These are phyloP conservation scores for Kodamaea fukazawae DNA, from an alignment of 805 yeast species.

Conservation along the genomic window DNA sequence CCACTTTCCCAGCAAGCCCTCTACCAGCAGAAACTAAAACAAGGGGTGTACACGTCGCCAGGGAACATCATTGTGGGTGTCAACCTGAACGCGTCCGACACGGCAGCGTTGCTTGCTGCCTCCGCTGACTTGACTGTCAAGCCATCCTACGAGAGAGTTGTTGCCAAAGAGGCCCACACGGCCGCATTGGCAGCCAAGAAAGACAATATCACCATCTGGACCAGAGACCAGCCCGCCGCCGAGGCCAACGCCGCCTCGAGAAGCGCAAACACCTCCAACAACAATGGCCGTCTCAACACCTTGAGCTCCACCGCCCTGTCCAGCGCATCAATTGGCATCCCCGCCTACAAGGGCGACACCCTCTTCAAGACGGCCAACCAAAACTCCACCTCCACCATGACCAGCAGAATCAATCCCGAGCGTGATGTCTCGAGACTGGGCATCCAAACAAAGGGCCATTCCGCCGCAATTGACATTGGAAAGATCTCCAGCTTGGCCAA, in stretches of 20 bases:
- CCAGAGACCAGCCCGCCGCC: conserved; percentile 43
- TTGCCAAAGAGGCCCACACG: conserved; percentile 60
- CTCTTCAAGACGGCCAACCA: conserved; percentile 33
- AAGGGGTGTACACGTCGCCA: conserved; percentile 59
- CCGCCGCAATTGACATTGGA: conserved; percentile 29
- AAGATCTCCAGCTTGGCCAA: conserved; percentile 36
- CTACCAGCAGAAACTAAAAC: conserved; percentile 69
- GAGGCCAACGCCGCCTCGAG: conserved; percentile 50
- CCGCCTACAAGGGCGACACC: conserved; percentile 27
- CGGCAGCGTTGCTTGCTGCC: conserved; percentile 75
- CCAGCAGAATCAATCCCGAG: conserved; percentile 44
- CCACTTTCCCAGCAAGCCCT: conserved; percentile 73
- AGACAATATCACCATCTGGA: conserved; percentile 49
- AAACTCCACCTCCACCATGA: conserved; percentile 45
- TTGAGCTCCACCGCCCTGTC: conserved; percentile 11
- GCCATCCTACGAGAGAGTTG: conserved; percentile 58
- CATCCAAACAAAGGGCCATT: conserved; percentile 24
- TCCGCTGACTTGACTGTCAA: conserved; percentile 60
- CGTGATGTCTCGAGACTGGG: conserved; percentile 34
- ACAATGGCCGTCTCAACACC: conserved; percentile 19
- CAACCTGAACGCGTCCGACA: conserved; percentile 63
- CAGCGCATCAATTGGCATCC: conserved; percentile 25
- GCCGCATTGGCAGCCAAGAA: conserved; percentile 53
- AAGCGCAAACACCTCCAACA: conserved; percentile 37
- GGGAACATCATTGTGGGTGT: conserved; percentile 56